These are phyloP conservation scores for Trametes cinnabarina DNA, from an alignment of 768 basidiomycete genomes.

Conservation along the genomic window DNA sequence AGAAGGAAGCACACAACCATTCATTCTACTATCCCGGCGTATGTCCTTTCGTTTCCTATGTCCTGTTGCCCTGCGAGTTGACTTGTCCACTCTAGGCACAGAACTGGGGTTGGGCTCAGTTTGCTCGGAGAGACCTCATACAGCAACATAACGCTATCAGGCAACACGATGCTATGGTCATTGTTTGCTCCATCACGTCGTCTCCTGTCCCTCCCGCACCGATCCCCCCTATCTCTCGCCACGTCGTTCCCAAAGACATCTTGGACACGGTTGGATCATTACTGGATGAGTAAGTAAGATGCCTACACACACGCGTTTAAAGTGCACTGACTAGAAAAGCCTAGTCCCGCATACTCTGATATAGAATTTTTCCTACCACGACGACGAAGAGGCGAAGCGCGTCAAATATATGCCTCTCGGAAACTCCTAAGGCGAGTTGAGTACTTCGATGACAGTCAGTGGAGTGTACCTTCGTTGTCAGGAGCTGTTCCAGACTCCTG, in stretches of 20 bases:
- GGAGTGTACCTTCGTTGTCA: neutral
- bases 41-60: too few relatives aligned
- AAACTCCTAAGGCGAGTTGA: constrained; percentile 67
- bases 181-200: constrained; percentile 76
- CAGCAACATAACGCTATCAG: constrained; percentile 53
- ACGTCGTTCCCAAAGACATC: constrained; percentile 63
- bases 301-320: too few relatives aligned
- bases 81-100: constrained; percentile 49
- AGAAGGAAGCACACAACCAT: constrained; percentile 81
- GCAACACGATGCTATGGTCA: constrained; percentile 65
- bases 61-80: too few relatives aligned
- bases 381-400: constrained; percentile 36
- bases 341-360: constrained; percentile 76
- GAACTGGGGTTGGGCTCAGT: constrained; percentile 91
- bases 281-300: constrained; percentile 52
- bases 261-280: constrained; percentile 71
- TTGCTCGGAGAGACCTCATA: constrained; percentile 69
- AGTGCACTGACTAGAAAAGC: too few relatives aligned
- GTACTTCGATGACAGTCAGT: constrained; percentile 73
- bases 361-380: constrained; percentile 75
- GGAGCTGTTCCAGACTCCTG: neutral
- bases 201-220: constrained; percentile 52
- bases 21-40: constrained; percentile 55
- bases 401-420: constrained; percentile 65
- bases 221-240: constrained; percentile 43